Evolutionary conservation across 495 filamentous ascomycete genomes (phyloP), one percentile per base, ranked within the genome.

Genomic region (Hamigera avellanea): DNA sequence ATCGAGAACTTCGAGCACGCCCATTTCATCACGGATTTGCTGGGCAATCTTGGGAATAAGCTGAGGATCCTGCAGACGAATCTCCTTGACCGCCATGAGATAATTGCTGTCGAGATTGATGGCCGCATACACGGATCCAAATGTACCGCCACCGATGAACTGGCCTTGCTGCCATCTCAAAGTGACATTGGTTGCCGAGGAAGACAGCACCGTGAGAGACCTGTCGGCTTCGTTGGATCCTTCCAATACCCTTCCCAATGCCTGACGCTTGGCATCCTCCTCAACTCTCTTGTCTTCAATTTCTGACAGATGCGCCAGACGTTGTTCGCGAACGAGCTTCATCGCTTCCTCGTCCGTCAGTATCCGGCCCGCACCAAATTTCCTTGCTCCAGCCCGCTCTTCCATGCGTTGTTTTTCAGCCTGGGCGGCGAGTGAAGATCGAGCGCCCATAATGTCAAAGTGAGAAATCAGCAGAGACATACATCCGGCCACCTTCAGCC

Each of bases 31-130:
- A 25, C 84, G 78, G 53, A 98, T 96, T 49, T 95, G 87, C 19
- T 75, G 73, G 5, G 89, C 87, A 46, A 98, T 88, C 44, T 78
- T 86, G 14, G 91, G 91, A 41, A 96, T 94, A 47, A 94, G 67
- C 47, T 95, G 86, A 17, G 91, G 93, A 60, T 98, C 91, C 56
- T 98, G 93, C 26, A 98, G 67, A 25, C 91, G 82, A 43, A 96
- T 98, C 57, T 98, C 91, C 57, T 98, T 98, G 27, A 98, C 93
- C 12, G 91, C 91, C 91, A 98, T 96, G 35, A 95, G 66, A 49
- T 88, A 84, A 32, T 89, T 91, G 32, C 86, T 86, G 58, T 98
- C 91, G 31, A 98, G 62, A 47, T 98, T 96, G 72, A 95, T 89
- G 28, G 88, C 93, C 15, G 85, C 86, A 50, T 96, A 96, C 26